Evolutionary conservation across 1,139 yeast species (phyloP).

Genomic region (Candida buenavistaensis): DNA sequence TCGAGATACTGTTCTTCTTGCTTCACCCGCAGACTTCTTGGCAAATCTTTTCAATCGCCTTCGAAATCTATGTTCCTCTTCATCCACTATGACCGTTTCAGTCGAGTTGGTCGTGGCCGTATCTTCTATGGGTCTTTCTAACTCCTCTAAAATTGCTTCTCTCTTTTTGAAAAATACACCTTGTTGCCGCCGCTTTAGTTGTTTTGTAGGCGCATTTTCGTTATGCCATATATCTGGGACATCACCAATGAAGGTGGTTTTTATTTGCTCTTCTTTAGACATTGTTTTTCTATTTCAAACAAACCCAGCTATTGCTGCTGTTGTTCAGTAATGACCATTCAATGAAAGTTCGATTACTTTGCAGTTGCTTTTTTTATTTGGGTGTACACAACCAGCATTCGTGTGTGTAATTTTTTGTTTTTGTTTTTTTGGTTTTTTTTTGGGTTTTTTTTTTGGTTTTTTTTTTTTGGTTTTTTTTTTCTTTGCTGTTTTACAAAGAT

Average conservation of each 20-base stretch:
- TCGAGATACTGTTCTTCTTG: conserved; percentile 18
- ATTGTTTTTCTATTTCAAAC: no score
- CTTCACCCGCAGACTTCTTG: conserved; percentile 22
- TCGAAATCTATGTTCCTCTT: conserved; percentile 24
- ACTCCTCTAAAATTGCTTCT: conserved; percentile 2
- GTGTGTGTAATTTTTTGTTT: no score
- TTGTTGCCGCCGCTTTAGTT: conserved; percentile 1
- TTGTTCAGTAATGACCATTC: no score
- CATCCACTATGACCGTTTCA: conserved; percentile 6
- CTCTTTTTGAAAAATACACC: conserved; percentile 3
- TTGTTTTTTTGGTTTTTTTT: no score
- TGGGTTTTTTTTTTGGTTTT: no score
- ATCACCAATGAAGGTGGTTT: conserved; percentile 54
- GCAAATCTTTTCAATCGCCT: conserved; percentile 26
- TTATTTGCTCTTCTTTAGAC: no score
- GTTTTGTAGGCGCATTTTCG: conserved; percentile 13
- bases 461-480: no score
- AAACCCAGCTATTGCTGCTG: no score
- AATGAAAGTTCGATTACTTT: no score
- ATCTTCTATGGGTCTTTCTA: conserved; percentile 1
- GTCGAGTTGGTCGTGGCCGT: not conserved
- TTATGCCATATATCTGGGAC: conserved; percentile 65
- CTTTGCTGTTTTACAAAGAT: no score
- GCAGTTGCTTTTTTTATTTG: no score
- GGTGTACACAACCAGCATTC: no score